These are phyloP conservation scores for Rhizopus stolonifer DNA, from an alignment of 371 early-diverging fungal genomes.

Conservation along the genomic window DNA sequence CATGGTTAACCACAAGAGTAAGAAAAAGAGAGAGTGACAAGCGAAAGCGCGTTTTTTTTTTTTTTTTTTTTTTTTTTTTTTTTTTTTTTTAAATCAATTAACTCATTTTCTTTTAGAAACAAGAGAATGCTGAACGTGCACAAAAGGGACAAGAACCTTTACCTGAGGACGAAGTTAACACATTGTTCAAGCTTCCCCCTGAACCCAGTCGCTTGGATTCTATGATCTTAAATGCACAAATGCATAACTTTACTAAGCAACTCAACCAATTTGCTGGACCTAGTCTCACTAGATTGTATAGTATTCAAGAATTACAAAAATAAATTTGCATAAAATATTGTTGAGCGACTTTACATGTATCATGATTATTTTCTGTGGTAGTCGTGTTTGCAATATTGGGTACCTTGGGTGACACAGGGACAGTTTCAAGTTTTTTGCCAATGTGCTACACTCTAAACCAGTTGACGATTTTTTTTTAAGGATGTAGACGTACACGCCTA, in stretches of 20 bases:
- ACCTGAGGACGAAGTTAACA: conserved; percentile 78
- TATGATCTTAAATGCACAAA: conserved; percentile 84
- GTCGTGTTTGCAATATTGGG: not conserved
- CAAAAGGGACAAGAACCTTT: conserved; percentile 75
- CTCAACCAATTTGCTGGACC: conserved; percentile 90
- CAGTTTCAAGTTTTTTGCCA: too few species aligned
- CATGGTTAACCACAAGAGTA: conserved; percentile 62
- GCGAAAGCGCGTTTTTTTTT: too few species aligned
- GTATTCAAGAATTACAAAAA: conserved; percentile 77
- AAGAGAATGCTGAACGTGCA: conserved; percentile 78
- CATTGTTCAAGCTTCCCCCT: conserved; percentile 67
- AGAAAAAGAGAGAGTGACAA: conserved; percentile 11
- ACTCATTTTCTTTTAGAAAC: conserved; percentile 55
- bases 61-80: too few species aligned
- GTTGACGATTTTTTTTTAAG: too few species aligned
- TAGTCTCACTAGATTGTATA: conserved; percentile 79
- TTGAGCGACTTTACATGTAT: not conserved
- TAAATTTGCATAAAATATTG: conserved; percentile 23
- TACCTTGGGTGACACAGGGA: too few species aligned
- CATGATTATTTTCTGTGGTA: not conserved
- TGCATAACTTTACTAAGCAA: conserved; percentile 90
- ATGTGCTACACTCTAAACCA: too few species aligned
- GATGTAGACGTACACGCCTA: too few species aligned
- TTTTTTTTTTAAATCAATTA: too few species aligned
- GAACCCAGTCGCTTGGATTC: conserved; percentile 93